Evolutionary conservation across 441 rosid species (phyloP), one percentile per base, ranked within the genome.

Genomic region (Theobroma grandiflorum): DNA sequence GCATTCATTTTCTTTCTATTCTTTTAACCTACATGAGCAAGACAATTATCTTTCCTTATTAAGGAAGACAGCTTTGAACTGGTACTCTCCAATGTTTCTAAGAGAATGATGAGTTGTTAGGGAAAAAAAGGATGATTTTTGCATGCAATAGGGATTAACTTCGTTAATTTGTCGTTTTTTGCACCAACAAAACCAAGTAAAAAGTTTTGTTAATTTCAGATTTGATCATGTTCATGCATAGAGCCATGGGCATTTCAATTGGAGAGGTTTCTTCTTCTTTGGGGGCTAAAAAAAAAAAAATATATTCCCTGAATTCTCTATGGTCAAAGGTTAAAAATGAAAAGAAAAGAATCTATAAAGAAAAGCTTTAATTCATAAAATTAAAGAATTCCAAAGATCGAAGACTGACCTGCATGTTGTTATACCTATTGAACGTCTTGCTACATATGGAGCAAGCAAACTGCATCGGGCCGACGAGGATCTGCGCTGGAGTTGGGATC

Each of bases 351-450:
- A 1, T 2, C 5, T 43, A 5, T 43, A 69, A 3, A 59, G 20
- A 2, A n/a, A 49, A 14, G 57, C 38, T 14, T 49, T 70, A 18
- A n/a, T 74, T 74, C 57, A 59, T 22, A 75, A 58, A 47, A 75
- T 75, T 42, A 59, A 61, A 8, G 31, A 57, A 14, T 2, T 42
- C 3, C 20, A 49, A 59, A 69, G 74, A 50, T 15, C 12, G 16
- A 57, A 50, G 50, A 87, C 87, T 83, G 22, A 95, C 99, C 98
- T 95, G 99, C 99, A 95, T 95, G 91, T 94, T 95, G 79, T 95
- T 95, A 93, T 91, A 95, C 84, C 99, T 91, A 90, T 94, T 95
- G 95, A 95, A 95, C 82, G 97, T 91, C 83, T 95, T 95, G 87
- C 79, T 88, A 76, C 99, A 95, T 26, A 95, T 91, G 76, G 92